Base-by-base conservation (phyloP, 306 rosid species). In the Erythrophleum fordii region DNA sequence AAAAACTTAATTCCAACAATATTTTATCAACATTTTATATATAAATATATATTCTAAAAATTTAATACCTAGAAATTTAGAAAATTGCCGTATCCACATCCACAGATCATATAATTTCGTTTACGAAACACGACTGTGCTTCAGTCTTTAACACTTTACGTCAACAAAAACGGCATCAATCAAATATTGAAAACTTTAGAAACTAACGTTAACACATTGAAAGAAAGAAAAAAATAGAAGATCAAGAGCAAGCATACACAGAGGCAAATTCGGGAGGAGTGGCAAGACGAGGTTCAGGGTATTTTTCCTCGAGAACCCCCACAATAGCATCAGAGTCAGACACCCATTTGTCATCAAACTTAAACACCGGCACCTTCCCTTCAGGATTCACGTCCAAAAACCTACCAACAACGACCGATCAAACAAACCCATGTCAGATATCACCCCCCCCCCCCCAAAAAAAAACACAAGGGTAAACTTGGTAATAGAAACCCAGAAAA, bases 281-380 rank as follows among this genome's bases (percentile, higher is more conserved):
- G 29, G 23, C 29, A 11, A 95, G 92, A 80, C 88, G 12, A 18
- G 93, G 91, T 72, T 93, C 83, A 12, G 99, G 98, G 81, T 80
- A 85, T 64, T 92, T 89, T 9, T 91, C 92, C 85, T 95, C 93
- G 0, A 95, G 86, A 29, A 85, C 76, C 18, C 86, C 93, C 55
- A 89, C 97, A 77, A 95, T 83, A 31, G 92, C 94, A 81, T 95
- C 98, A 14, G 99, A 95, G 72, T 95, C 99, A 81, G 98, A 0
- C 2, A 90, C 87, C 99, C 99, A 95, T 84, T 91, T 92, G 34
- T 52, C 97, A 77, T 89, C 99, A 70, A 89, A 20, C 86, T 91
- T 88, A 76, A 73, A 53, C 53, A 87, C 96, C 0, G 99, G 99
- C 41, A 95, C 99, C 84, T 91, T 93, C 56, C 99, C 98, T 83